Evolutionary conservation across 2,329 filamentous ascomycete species (phyloP).

Genomic region (Cercospora citrullina): DNA sequence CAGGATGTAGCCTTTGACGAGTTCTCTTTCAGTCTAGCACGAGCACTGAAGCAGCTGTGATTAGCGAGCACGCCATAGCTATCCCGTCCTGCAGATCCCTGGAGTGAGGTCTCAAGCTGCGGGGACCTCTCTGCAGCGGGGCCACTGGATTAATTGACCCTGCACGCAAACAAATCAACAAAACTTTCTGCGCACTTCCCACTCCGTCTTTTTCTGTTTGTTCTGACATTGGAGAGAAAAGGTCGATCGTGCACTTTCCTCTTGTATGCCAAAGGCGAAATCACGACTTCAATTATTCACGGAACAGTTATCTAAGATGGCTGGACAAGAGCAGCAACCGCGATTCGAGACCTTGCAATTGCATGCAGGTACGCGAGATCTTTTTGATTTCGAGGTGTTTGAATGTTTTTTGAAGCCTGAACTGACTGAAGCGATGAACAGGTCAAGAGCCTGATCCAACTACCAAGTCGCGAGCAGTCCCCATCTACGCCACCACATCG

Average conservation of each 20-base stretch:
- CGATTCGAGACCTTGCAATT: slow-evolving; percentile 55
- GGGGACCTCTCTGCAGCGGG: slow-evolving; percentile 9
- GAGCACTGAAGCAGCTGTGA: background rate
- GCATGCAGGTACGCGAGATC: slow-evolving; percentile 46
- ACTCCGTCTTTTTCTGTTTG: background rate
- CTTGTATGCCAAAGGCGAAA: slow-evolving; percentile 20
- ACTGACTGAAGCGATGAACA: slow-evolving; percentile 41
- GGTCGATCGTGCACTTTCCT: background rate
- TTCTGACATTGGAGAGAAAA: background rate
- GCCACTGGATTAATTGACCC: background rate
- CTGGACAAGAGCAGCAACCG: slow-evolving; percentile 43
- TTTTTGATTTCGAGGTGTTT: background rate
- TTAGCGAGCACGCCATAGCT: slow-evolving; percentile 16
- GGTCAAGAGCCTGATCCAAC: slow-evolving; percentile 74
- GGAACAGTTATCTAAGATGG: slow-evolving; percentile 35
- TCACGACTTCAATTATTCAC: slow-evolving; percentile 31
- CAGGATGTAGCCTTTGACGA: background rate
- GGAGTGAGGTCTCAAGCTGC: slow-evolving; percentile 6
- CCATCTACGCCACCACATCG: slow-evolving; percentile 92
- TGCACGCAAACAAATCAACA: slow-evolving; percentile 13
- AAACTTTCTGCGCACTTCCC: background rate
- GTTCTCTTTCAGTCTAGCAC: slow-evolving; percentile 8
- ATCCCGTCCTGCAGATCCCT: slow-evolving; percentile 10
- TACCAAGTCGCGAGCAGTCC: slow-evolving; percentile 86
- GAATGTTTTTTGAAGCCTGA: background rate